phyloP scores from a whole-genome alignment of 1,284 basidiomycete genomes.

The Malassezia psittaci region DNA sequence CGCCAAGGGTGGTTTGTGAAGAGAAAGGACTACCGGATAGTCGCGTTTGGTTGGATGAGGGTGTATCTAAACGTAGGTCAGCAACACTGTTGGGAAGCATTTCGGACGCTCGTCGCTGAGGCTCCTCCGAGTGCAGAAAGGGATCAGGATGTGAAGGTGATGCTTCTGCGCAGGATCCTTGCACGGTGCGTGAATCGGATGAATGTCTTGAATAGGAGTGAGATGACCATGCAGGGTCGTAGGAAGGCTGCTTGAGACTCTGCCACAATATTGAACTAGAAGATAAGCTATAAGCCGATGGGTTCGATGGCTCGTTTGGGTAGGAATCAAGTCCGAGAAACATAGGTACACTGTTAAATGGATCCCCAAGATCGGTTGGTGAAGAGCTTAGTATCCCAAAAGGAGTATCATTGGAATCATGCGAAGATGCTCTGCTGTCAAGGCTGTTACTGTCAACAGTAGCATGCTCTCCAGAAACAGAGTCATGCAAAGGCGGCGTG shows the following conservation, averaged over 20 bases:
- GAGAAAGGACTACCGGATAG: background rate
- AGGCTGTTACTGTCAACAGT: too few relatives aligned
- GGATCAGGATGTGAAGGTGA: too few relatives aligned
- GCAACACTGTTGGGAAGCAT: slow-evolving; percentile 2
- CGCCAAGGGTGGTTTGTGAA: background rate
- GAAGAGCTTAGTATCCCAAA: background rate
- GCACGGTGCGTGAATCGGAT: too few relatives aligned
- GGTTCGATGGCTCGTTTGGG: background rate
- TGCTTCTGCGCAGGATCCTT: too few relatives aligned
- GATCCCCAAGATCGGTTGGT: background rate
- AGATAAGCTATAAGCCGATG: background rate
- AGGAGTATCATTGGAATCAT: background rate
- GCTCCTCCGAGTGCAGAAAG: background rate
- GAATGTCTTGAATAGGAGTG: background rate
- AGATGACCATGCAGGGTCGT: background rate
- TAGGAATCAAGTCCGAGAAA: background rate
- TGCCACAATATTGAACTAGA: background rate
- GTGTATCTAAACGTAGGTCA: background rate
- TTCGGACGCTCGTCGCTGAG: background rate
- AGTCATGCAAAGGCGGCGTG: background rate
- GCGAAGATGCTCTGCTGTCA: background rate
- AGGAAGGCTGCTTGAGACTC: background rate
- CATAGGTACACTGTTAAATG: background rate
- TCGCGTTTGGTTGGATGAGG: background rate
- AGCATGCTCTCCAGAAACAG: background rate